phyloP scores from a whole-genome alignment of 192 early-diverging fungal species.

The Coemansia guatemalensis region DNA sequence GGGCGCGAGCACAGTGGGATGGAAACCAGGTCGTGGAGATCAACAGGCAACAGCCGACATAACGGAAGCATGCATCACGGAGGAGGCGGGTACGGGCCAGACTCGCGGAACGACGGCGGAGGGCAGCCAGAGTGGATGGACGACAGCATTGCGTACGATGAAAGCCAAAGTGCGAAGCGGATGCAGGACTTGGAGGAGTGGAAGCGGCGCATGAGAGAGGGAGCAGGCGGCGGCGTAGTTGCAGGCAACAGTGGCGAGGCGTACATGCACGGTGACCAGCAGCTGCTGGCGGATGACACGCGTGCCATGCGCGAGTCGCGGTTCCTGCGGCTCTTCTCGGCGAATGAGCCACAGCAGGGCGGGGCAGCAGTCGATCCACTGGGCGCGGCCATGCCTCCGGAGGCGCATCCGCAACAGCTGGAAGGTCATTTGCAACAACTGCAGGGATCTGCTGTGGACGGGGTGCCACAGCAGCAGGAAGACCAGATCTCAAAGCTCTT shows the following conservation, averaged over 20 bases:
- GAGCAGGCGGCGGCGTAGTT: background rate
- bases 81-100: background rate
- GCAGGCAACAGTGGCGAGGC: background rate
- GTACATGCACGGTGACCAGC: conserved; percentile 1
- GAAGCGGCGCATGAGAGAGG: conserved; percentile 50
- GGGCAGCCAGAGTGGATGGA: conserved; percentile 54
- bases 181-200: conserved; percentile 55
- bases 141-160: conserved; percentile 40
- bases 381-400: background rate
- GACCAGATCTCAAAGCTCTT: conserved; percentile 47
- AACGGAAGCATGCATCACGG: background rate
- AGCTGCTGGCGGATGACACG: conserved; percentile 3
- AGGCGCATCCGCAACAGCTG: background rate
- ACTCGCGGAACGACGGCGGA: conserved; percentile 5
- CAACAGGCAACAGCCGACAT: conserved; percentile 15
- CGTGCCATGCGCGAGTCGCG: conserved; percentile 31
- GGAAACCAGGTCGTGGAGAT: conserved; percentile 29
- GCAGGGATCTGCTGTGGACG: background rate
- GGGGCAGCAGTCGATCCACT: background rate
- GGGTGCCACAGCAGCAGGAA: background rate
- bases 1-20: conserved; percentile 5
- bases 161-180: conserved; percentile 29
- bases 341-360: conserved; percentile 10
- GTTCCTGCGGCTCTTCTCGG: conserved; percentile 47
- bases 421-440: background rate